phyloP scores from a whole-genome alignment of 257 asterid genomes.

The Solanum chaucha region DNA sequence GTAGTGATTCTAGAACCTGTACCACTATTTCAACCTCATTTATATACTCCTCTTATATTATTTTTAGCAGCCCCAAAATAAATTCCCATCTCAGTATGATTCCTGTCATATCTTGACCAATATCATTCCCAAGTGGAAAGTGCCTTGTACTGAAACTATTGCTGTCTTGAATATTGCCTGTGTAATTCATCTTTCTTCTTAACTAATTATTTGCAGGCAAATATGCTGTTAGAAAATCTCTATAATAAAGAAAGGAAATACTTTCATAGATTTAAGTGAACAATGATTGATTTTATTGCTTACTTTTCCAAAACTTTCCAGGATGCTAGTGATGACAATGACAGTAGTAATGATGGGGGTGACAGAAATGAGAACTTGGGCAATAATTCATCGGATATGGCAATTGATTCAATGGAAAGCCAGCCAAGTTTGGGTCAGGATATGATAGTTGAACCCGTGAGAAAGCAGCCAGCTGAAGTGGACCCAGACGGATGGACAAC shows the following conservation, averaged over 20 bases:
- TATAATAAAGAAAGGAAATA: neutral
- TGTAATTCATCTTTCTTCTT: neutral
- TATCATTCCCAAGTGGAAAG: neutral
- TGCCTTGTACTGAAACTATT: neutral
- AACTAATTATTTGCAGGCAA: neutral
- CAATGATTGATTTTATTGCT: neutral
- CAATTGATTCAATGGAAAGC: constrained; percentile 27
- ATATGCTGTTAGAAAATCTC: neutral
- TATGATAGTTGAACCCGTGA: neutral
- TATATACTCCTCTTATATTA: neutral
- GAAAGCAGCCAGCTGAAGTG: constrained; percentile 10
- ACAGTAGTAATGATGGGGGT: constrained; percentile 22
- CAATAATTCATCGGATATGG: constrained; percentile 33
- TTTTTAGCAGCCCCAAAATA: neutral
- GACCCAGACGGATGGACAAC: constrained; percentile 46
- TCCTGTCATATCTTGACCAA: neutral
- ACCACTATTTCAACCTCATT: neutral
- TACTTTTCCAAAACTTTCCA: neutral
- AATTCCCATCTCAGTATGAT: neutral
- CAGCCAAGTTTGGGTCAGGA: constrained; percentile 5
- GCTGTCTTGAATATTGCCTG: neutral
- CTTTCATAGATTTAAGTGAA: neutral
- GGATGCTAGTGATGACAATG: neutral
- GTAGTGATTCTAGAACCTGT: no score
- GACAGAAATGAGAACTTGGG: constrained; percentile 1